phyloP scores from a whole-genome alignment of 768 basidiomycete genomes.

The Leccinellum albellum region DNA sequence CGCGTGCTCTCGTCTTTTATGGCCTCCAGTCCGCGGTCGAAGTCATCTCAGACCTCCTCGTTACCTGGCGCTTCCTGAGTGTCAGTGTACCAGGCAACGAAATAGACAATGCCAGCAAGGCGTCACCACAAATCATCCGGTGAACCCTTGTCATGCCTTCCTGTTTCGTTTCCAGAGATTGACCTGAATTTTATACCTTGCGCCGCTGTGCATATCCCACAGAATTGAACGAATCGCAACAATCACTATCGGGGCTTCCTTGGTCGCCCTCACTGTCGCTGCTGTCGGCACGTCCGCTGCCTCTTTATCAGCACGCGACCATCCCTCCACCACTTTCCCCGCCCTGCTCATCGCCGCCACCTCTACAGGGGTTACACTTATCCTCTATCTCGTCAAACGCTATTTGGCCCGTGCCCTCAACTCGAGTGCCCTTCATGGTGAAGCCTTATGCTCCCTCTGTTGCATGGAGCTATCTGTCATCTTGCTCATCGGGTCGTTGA shows the following conservation, averaged over 20 bases:
- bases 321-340: constrained; percentile 37
- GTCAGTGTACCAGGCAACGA: constrained; percentile 35
- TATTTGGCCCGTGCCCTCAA: constrained; percentile 43
- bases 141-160: neutral
- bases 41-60: constrained; percentile 41
- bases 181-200: neutral
- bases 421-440: constrained; percentile 42
- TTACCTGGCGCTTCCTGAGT: constrained; percentile 42
- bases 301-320: constrained; percentile 33
- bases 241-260: constrained; percentile 33
- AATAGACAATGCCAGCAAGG: neutral
- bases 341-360: constrained; percentile 42
- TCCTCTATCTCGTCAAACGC: constrained; percentile 43
- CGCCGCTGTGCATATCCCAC: neutral
- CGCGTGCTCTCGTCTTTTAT: constrained; percentile 44
- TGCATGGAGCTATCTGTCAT: constrained; percentile 44
- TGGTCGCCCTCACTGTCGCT: constrained; percentile 35
- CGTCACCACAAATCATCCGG: constrained; percentile 12
- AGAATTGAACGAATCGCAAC: constrained; percentile 40
- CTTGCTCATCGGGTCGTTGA: constrained; percentile 38
- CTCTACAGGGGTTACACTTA: constrained; percentile 37
- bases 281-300: constrained; percentile 36
- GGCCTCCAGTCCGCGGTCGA: constrained; percentile 48
- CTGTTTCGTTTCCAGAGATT: neutral
- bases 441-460: constrained; percentile 42